Percentiles rank a stretch among this genome's conserved stretches.
phyloP scores from a whole-genome alignment of 2,329 filamentous ascomycete species.

The Chaetomium sp. region DNA sequence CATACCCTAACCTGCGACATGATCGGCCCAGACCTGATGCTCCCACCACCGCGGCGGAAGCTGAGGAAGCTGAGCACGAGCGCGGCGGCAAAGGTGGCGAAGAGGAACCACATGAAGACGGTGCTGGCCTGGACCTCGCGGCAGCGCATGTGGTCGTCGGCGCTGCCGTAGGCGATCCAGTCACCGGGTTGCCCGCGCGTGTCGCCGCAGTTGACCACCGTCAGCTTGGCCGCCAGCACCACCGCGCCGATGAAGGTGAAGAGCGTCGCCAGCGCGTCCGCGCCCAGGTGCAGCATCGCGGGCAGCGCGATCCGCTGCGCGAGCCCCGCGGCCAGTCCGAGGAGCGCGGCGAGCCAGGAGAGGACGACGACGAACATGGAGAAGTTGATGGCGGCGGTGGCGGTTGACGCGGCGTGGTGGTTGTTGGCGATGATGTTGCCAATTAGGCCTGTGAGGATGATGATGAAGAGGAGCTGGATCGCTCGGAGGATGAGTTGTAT shows the following conservation, averaged over 20 bases:
- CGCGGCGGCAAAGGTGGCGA: conserved; percentile 60
- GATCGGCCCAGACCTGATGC: conserved; percentile 49
- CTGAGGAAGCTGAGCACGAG: conserved; percentile 58
- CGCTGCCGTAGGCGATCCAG: conserved; percentile 65
- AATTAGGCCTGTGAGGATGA: conserved; percentile 58
- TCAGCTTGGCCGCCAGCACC: conserved; percentile 69
- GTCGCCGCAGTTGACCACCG: conserved; percentile 65
- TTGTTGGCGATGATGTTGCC: conserved; percentile 61
- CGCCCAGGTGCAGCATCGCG: conserved; percentile 50
- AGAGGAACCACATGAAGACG: conserved; percentile 80
- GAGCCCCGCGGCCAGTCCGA: conserved; percentile 60
- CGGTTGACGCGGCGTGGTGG: conserved; percentile 46
- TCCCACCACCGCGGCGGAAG: conserved; percentile 54
- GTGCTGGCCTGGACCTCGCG: conserved; percentile 73
- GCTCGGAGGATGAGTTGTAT: conserved; percentile 52
- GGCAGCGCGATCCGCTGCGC: conserved; percentile 44
- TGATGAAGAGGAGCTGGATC: conserved; percentile 53
- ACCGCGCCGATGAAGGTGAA: conserved; percentile 73
- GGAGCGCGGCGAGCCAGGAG: conserved; percentile 66
- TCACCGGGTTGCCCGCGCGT: conserved; percentile 43
- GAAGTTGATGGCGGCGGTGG: conserved; percentile 58
- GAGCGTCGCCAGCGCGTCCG: conserved; percentile 63
- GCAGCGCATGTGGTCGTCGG: conserved; percentile 64
- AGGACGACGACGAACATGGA: conserved; percentile 71
- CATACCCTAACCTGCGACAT: conserved; percentile 61